Evolutionary conservation across 177 flowering plant genomes (phyloP), one percentile per base, ranked within the genome.

Genomic region (Vitis hybrid): DNA sequence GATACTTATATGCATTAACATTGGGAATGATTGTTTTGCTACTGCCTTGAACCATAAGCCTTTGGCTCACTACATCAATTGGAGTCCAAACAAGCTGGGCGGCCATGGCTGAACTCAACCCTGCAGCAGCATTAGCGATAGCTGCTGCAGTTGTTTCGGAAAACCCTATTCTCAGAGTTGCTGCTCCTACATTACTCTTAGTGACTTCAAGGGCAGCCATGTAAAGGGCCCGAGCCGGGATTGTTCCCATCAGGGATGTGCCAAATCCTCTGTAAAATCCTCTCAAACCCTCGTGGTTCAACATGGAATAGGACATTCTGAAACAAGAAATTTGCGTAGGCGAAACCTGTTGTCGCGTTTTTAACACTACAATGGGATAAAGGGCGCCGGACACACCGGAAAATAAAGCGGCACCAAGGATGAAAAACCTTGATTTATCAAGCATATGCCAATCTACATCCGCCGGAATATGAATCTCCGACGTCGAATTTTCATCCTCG

Each of bases 51-150:
- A 91, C 94, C 94, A 91, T 91, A 0, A 91, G 83, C 51, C 94
- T 78, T 65, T 91, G 97, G 79, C 92, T 91, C 63, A 88, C 83
- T 10, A 91, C 94, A 77, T 91, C 97, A 51, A 89, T 69, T 2
- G 94, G 94, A 3, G 94, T 89, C 97, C 97, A 91, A 51, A 91
- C 94, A 8, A 91, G 67, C 76, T 91, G 97, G 8, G 97, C 94
- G 8, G 92, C 97, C 85, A 89, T 78, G 22, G 97, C 90, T 1
- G 97, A 85, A 61, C 86, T 85, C 19, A 91, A 57, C 19, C 92
- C 94, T 1, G 91, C 94, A 1, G 87, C 87, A 34, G 91, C 97
- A 74, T 82, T 91, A 48, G 94, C 91, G 1, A 91, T 66, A 0
- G 97, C 82, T 0, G 82, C 76, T 1, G 91, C 87, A 0, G 87